These are phyloP conservation scores for Whalleya microplaca DNA, from an alignment of 2,329 filamentous ascomycete species.

Conservation along the genomic window DNA sequence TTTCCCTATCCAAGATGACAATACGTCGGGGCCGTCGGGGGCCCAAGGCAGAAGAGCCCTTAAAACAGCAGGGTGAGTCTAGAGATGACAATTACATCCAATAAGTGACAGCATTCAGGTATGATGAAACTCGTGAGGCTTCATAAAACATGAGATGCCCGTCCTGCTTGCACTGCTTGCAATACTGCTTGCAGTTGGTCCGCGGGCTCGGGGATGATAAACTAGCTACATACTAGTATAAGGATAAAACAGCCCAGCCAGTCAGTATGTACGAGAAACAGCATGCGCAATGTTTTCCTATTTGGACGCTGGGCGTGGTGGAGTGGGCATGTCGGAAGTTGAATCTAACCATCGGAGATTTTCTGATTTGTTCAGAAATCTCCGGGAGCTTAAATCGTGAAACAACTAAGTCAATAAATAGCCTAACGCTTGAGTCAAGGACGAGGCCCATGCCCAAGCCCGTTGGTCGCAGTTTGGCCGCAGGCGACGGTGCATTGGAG, in stretches of 20 bases:
- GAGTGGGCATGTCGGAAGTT: constrained; percentile 13
- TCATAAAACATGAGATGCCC: neutral
- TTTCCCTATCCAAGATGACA: neutral
- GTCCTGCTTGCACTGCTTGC: neutral
- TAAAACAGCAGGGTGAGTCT: too few relatives aligned
- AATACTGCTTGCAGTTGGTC: neutral
- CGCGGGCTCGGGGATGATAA: neutral
- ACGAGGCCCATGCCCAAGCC: neutral
- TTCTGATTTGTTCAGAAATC: constrained; percentile 25
- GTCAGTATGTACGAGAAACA: neutral
- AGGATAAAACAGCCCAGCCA: too few relatives aligned
- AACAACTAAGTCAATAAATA: constrained; percentile 10
- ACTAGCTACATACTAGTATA: neutral
- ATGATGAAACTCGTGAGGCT: neutral
- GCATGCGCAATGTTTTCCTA: neutral
- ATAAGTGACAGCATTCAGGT: neutral
- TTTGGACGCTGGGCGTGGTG: neutral
- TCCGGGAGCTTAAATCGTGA: constrained; percentile 20
- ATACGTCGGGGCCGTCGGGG: neutral
- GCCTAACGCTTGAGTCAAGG: neutral
- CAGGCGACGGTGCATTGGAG: constrained; percentile 31
- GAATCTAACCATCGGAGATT: constrained; percentile 19
- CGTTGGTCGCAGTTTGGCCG: constrained; percentile 33
- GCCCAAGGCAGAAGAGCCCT: neutral
- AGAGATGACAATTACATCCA: neutral